Conservation (phyloP, 768 basidiomycete species). For the Amanita rubescens region DNA sequence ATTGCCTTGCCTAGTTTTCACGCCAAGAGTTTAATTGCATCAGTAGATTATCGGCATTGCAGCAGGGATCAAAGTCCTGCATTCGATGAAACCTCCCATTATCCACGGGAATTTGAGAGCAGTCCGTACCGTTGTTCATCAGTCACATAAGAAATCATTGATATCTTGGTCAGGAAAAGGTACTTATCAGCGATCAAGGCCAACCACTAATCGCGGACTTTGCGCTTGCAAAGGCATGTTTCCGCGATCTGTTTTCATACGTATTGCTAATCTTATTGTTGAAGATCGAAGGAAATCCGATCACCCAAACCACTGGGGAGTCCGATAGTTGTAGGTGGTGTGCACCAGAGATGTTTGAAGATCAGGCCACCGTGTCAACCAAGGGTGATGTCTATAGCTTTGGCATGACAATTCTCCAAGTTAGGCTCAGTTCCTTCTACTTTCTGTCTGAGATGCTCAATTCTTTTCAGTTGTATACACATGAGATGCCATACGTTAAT, state of each 20-base stretch:
- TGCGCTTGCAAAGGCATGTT: not conserved
- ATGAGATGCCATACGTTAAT: not conserved
- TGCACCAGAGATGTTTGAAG: not conserved
- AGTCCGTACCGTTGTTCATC: not conserved
- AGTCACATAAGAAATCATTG: not conserved
- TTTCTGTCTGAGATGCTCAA: not conserved
- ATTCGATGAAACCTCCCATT: slow-evolving; percentile 1
- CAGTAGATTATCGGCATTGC: slow-evolving; percentile 26
- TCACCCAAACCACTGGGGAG: not conserved
- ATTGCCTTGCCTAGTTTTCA: not conserved
- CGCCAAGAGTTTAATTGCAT: slow-evolving; percentile 13
- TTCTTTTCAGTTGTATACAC: not conserved
- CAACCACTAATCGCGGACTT: slow-evolving; percentile 1
- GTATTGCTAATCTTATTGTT: not conserved
- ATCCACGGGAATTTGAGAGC: slow-evolving; percentile 2
- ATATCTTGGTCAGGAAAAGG: not conserved
- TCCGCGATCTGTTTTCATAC: too few species aligned
- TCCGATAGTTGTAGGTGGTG: not conserved
- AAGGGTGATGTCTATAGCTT: slow-evolving; percentile 2
- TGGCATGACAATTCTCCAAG: not conserved
- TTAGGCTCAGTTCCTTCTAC: not conserved
- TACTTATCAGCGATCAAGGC: not conserved
- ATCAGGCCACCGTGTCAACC: not conserved
- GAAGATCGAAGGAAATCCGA: not conserved
- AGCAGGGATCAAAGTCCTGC: not conserved